Evolutionary conservation across 768 basidiomycete genomes (phyloP), one percentile per base, ranked within the genome.

Genomic region (Kwoniella sp.): DNA sequence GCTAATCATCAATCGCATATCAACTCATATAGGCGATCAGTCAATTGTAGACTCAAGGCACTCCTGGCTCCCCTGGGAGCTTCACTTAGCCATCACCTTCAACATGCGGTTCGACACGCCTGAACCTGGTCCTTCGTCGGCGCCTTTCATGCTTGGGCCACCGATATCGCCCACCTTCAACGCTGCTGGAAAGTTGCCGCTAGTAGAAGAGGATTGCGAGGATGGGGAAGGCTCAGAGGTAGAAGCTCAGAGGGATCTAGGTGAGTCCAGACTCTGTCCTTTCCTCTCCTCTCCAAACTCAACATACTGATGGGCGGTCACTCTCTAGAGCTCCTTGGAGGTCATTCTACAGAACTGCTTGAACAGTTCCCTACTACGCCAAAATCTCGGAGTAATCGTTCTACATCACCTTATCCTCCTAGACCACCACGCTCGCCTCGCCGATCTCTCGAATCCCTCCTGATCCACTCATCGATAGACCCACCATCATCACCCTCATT

Each of bases 381-480:
- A 7, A 21, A 25, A 24, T 40, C 22, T 15, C 55, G 8, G 36
- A 21, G 0, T 13, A n/a, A 55, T 17, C 55, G 10, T 12, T 44
- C 21, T 13, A 40, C 33, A 40, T 24, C 25, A 27, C 56, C 15
- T 19, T 47, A 5, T 24, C 58, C 58, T n/a, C 47, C 58, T 15
- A 19, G 47, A 36, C 48, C 58, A 19, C 19, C 58, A 48, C 58
- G 58, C 25, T 49, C 58, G 15, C 21, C 58, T 59, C 58, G 58
- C 33, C 26, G 47, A 50, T 59, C 58, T 9, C 17, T 59, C 8
- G 58, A 59, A 25, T 33, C 30, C 15, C 24, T 44, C 8, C 17
- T 44, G 40, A 44, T 44, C 17, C 40, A 44, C 40, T 44, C 40
- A 44, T 44, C 40, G 17, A 44, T 44, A 19, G 40, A 44, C 8